phyloP scores from a whole-genome alignment of 495 filamentous ascomycete genomes.

The Pyronema domesticum region DNA sequence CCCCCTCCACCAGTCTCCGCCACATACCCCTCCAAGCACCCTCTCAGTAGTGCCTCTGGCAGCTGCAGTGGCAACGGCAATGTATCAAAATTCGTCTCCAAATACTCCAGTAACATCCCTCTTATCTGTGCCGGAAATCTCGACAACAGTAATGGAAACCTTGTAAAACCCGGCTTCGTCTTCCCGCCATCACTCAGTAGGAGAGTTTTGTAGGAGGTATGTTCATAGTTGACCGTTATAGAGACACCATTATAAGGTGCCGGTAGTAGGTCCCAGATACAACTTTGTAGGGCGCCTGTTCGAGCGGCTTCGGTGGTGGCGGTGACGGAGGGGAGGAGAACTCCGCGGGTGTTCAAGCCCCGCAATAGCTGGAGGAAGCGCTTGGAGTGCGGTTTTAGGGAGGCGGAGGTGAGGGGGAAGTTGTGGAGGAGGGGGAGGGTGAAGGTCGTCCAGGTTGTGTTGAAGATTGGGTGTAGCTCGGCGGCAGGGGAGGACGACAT shows the following conservation, averaged over 20 bases:
- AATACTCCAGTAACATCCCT: conserved; percentile 33
- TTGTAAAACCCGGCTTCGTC: conserved; percentile 26
- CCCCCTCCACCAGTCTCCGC: neutral
- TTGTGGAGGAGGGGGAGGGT: conserved; percentile 38
- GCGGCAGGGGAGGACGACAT: neutral
- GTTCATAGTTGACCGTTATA: conserved; percentile 35
- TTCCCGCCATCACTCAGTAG: neutral
- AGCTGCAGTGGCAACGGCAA: conserved; percentile 30
- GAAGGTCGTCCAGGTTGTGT: conserved; percentile 39
- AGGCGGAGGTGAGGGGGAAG: conserved; percentile 26
- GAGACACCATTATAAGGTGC: conserved; percentile 26
- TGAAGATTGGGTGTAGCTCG: conserved; percentile 30
- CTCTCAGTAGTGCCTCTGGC: conserved; percentile 1
- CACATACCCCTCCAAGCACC: conserved; percentile 6
- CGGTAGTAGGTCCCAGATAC: conserved; percentile 32
- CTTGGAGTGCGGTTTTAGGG: conserved; percentile 32
- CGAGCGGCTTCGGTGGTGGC: conserved; percentile 27
- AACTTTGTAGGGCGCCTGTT: conserved; percentile 30
- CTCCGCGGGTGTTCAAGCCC: conserved; percentile 32
- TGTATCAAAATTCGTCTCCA: conserved; percentile 35
- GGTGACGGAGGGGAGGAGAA: conserved; percentile 25
- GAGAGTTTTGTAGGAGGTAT: conserved; percentile 27
- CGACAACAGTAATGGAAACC: conserved; percentile 36
- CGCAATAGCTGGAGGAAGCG: conserved; percentile 36
- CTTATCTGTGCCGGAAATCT: conserved; percentile 35